A percentile compares a stretch with the other conserved stretches of the same genome.
These are phyloP conservation scores for Trichomonascaceae sp. DNA, from an alignment of 1,139 yeast genomes.

Conservation along the genomic window DNA sequence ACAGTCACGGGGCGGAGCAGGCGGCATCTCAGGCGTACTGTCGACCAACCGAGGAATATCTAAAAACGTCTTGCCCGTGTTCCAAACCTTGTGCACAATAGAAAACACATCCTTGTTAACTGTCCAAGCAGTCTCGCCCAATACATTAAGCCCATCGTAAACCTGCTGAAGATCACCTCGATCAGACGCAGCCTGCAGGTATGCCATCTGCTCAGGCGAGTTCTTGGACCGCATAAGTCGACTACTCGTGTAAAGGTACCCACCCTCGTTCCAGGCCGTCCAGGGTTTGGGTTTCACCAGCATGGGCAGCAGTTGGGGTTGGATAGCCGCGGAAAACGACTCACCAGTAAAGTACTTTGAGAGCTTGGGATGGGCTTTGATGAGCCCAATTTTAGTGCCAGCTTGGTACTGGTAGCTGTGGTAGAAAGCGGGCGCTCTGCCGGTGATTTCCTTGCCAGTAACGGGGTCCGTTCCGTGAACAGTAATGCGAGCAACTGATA, in stretches of 20 bases:
- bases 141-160: conserved; percentile 71
- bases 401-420: conserved; percentile 73
- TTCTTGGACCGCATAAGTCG: conserved; percentile 65
- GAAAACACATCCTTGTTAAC: conserved; percentile 61
- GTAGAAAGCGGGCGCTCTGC: conserved; percentile 68
- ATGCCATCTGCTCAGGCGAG: conserved; percentile 83
- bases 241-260: conserved; percentile 54
- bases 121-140: conserved; percentile 90
- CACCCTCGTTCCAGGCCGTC: conserved; percentile 73
- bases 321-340: conserved; percentile 51
- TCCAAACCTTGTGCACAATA: conserved; percentile 72
- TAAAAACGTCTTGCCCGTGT: conserved; percentile 62
- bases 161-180: conserved; percentile 52
- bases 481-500: conserved; percentile 71
- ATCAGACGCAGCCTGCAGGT: conserved; percentile 71
- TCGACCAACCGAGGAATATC: conserved; percentile 56
- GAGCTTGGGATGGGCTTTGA: conserved; percentile 61
- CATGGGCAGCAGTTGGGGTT: conserved; percentile 92
- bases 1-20: conserved; percentile 43
- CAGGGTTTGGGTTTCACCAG: conserved; percentile 79
- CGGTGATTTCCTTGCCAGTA: conserved; percentile 50
- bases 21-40: conserved; percentile 42
- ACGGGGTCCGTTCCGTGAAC: conserved; percentile 71
- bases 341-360: conserved; percentile 57
- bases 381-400: conserved; percentile 72